Conservation (phyloP, 2,329 filamentous ascomycete species). For the Cercospora berteroae region DNA sequence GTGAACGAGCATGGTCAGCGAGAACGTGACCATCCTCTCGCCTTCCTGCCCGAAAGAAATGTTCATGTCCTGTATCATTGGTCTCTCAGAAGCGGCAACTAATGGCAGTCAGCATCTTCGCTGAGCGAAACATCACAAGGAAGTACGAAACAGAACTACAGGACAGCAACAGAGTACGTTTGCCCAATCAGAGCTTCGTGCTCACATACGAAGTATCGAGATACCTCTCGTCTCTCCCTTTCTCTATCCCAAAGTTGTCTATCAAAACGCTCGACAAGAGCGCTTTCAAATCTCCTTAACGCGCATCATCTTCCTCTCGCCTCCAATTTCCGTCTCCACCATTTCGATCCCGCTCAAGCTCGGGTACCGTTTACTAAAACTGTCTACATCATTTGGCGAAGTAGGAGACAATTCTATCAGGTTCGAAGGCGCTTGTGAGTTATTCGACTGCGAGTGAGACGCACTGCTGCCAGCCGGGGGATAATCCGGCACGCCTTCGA, state of each 20-base stretch:
- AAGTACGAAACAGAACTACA: no score
- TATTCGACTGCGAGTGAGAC: neutral
- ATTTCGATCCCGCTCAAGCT: constrained; percentile 83
- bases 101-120: no score
- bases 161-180: no score
- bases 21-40: no score
- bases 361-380: constrained; percentile 80
- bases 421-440: constrained; percentile 1
- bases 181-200: no score
- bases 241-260: neutral
- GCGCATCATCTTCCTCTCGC: constrained; percentile 17
- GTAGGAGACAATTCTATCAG: constrained; percentile 12
- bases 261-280: neutral
- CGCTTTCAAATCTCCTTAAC: constrained; percentile 16
- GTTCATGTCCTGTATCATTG: no score
- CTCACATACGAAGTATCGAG: no score
- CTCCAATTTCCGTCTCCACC: constrained; percentile 57
- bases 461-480: constrained; percentile 23
- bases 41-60: no score
- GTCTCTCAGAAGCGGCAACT: no score
- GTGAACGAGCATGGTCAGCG: no score
- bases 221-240: no score
- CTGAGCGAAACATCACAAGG: no score
- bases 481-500: constrained; percentile 40
- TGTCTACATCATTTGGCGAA: constrained; percentile 22